Conservation (phyloP, 2,329 filamentous ascomycete species). For the Ascochyta pisi region DNA sequence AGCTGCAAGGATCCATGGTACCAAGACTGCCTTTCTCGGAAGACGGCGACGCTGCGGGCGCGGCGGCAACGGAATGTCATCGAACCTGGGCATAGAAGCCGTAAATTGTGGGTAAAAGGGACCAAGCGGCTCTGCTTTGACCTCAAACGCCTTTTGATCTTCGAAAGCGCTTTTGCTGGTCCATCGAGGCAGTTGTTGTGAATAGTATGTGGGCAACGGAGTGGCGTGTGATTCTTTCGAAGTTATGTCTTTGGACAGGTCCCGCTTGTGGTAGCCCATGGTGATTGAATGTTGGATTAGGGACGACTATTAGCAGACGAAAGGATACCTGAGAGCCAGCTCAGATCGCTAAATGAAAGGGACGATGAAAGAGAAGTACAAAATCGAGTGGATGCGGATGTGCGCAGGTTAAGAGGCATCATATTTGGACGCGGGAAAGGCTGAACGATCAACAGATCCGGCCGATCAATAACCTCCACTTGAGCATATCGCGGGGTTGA, state of each 20-base stretch:
- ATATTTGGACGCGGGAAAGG: not conserved
- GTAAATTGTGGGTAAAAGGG: conserved; percentile 16
- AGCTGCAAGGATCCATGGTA: conserved; percentile 35
- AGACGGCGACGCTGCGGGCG: conserved; percentile 9
- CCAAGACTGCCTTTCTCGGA: conserved; percentile 13
- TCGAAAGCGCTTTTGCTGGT: conserved; percentile 20
- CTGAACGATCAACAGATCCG: not conserved
- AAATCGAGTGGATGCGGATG: not conserved
- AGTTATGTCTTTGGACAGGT: conserved; percentile 24
- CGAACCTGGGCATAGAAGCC: conserved; percentile 7
- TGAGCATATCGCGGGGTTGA: not conserved
- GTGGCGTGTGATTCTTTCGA: conserved; percentile 21
- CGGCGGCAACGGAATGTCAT: conserved; percentile 18
- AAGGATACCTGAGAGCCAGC: not conserved
- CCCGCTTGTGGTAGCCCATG: conserved; percentile 21
- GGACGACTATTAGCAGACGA: not conserved
- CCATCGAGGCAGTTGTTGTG: conserved; percentile 17
- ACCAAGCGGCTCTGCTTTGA: conserved; percentile 18
- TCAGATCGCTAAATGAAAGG: not conserved
- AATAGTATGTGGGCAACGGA: conserved; percentile 34
- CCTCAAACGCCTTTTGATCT: conserved; percentile 6
- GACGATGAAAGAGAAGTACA: not conserved
- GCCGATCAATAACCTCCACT: conserved; percentile 9
- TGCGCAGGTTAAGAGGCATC: not conserved
- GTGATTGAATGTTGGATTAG: not conserved